Evolutionary conservation across 345 rosid species (phyloP).

Genomic region (Eucalyptus fibrosa): DNA sequence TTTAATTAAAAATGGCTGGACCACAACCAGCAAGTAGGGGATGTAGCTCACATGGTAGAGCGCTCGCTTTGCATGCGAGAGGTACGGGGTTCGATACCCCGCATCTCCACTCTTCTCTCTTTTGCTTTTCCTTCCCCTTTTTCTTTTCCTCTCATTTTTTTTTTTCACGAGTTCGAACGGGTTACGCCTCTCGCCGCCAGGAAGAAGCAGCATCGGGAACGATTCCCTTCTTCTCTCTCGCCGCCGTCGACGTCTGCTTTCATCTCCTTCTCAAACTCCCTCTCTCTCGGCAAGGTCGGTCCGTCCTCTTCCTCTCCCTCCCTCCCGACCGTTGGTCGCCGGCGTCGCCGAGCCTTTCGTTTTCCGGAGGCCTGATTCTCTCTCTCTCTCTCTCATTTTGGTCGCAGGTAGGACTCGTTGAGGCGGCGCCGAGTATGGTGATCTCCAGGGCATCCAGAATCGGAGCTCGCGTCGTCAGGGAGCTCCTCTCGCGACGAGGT

Average conservation of each 20-base stretch:
- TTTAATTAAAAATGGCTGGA: too few relatives aligned
- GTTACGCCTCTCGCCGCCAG: background rate
- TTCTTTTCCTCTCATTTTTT: background rate
- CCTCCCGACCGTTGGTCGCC: background rate
- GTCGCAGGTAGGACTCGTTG: background rate
- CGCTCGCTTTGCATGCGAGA: conserved; percentile 66
- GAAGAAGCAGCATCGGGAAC: background rate
- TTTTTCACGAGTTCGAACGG: background rate
- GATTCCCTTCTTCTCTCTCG: background rate
- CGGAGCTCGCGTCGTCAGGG: background rate
- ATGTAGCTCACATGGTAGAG: conserved; percentile 76
- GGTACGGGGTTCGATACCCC: conserved; percentile 50
- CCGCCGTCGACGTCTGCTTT: background rate
- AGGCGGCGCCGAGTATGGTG: background rate
- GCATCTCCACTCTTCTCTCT: conserved; percentile 4
- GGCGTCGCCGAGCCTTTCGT: background rate
- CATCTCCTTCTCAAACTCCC: background rate
- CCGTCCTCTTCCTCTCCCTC: background rate
- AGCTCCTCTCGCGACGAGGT: background rate
- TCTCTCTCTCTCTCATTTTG: background rate
- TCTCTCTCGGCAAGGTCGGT: background rate
- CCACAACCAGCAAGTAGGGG: background rate
- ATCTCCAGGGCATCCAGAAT: background rate
- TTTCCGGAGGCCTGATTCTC: background rate
- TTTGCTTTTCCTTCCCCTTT: too few relatives aligned